Base-by-base conservation (phyloP, 345 rosid genomes). In the Aquilaria malaccensis region DNA sequence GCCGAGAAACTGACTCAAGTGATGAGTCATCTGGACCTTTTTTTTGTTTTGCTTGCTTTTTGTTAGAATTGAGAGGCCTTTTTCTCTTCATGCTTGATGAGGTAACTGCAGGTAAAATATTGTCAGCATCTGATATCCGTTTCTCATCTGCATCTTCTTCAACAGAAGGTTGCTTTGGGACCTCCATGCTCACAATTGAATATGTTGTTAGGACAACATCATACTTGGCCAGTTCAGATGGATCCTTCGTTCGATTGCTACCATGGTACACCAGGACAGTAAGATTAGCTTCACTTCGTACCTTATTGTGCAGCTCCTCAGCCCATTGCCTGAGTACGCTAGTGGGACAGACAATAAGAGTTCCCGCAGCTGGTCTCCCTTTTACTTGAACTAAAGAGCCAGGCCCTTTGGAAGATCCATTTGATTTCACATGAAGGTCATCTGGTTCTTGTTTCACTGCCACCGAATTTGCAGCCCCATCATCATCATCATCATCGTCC, bases 241-340 rank as follows among this genome's bases (percentile, higher is more conserved):
- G 95, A 80, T 94, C 96, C 72, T 79, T 94, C 32, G 99, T 89
- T 68, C 99, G 83, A 76, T 74, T 81, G 74, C 87, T 68, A 60
- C 99, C 99, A 68, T 94, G 96, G 74, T 94, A 94, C 52, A 94
- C 87, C 43, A 94, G 81, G 71, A 94, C 87, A 45, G 90, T 68
- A 55, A 94, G 85, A 59, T 74, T 79, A 29, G 86, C 95, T 78
- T 83, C 68, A 45, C 68, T 68, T 1, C 87, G 71, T 57, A 94
- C 99, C 79, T 94, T 94, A 73, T 70, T 86, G 15, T 70, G 81
- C 72, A 94, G 65, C 72, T 94, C 99, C 30, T 89, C 96, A 7
- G 77, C 82, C 99, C 99, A 94, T 65, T 94, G 99, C 13, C 99
- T 84, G 76, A 94, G 71, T 33, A 94, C 97, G 77, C 99, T 94